Base-by-base conservation (phyloP, 768 basidiomycete genomes). In the Suillus lakei region DNA sequence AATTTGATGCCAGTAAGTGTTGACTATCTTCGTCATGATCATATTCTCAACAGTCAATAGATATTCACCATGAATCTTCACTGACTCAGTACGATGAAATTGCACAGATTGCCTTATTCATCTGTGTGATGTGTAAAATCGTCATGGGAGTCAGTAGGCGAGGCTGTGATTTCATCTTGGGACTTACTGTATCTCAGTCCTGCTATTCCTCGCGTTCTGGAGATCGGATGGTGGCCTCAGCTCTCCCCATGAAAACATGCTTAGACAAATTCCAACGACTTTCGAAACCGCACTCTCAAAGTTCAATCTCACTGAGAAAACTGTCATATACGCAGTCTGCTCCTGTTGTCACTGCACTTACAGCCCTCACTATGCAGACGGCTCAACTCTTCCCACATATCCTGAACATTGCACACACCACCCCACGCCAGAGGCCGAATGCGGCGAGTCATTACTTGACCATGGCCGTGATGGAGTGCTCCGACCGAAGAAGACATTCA, bases 151-250 rank as follows among this genome's bases (percentile, higher is more conserved):
- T 75, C 21, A 59, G 70, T 15, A 36, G 8, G 1, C 4, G 13
- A 10, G 64, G 53, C 0, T 54, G 64, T 13, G 63, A 74, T 28
- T 72, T 75, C 62, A 65, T 77, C 16, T 46, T 77, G 7, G 21
- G n/a, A 4, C 46, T 66, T 1, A n/a, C n/a, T n/a, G n/a, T n/a
- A 53, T 77, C 0, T 67, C 53, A n/a, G 34, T 70, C 18, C 16
- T 71, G 30, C 43, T 73, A 16, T 32, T 50, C 39, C 44, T 61
- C 16, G 30, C 32, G 2, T 48, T 61, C 60, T 5, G 13, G 16
- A 61, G 12, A 26, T 61, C 1, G 26, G 16, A 30, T n/a, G n/a
- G n/a, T n/a, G n/a, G n/a, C n/a, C n/a, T n/a, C n/a, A n/a, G n/a
- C n/a, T 18, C 10, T 18, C 18, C 44, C 3, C 60, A 61, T 61